Percentiles rank a stretch among this genome's conserved stretches.
Evolutionary conservation across 495 filamentous ascomycete genomes (phyloP).

Genomic region (Daldinia decipiens): DNA sequence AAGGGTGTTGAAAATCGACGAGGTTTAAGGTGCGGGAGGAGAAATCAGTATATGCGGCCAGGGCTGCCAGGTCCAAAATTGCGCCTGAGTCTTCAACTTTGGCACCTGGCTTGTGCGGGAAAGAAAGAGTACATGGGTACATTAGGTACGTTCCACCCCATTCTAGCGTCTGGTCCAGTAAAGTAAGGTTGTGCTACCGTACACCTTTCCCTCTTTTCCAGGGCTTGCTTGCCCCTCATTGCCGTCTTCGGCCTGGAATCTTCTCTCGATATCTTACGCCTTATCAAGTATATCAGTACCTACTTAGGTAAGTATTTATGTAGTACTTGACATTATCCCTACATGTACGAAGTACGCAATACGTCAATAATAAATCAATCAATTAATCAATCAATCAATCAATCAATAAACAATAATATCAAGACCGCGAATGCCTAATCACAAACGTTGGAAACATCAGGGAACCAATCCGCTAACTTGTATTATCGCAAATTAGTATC

Average conservation of each 20-base stretch:
- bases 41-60: slow-evolving; percentile 46
- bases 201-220: slow-evolving; percentile 26
- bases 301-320: neutral
- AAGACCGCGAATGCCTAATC: neutral
- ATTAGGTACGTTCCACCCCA: slow-evolving; percentile 6
- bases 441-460: neutral
- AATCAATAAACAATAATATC: slow-evolving; percentile 1
- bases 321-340: neutral
- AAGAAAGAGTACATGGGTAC: slow-evolving; percentile 24
- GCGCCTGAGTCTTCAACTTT: slow-evolving; percentile 41
- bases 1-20: slow-evolving; percentile 49
- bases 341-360: neutral
- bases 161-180: slow-evolving; percentile 19
- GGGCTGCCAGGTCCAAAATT: slow-evolving; percentile 44
- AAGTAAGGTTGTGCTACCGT: slow-evolving; percentile 9
- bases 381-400: neutral
- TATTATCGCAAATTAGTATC: slow-evolving; percentile 3
- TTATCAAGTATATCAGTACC: slow-evolving; percentile 18
- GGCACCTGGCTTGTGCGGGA: slow-evolving; percentile 43
- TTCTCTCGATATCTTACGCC: slow-evolving; percentile 38
- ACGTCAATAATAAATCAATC: neutral
- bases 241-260: slow-evolving; percentile 48
- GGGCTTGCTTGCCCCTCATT: slow-evolving; percentile 42
- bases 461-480: neutral
- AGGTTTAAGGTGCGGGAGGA: slow-evolving; percentile 52